Evolutionary conservation across 2,329 filamentous ascomycete species (phyloP).

Genomic region (Aspergillus unguis): DNA sequence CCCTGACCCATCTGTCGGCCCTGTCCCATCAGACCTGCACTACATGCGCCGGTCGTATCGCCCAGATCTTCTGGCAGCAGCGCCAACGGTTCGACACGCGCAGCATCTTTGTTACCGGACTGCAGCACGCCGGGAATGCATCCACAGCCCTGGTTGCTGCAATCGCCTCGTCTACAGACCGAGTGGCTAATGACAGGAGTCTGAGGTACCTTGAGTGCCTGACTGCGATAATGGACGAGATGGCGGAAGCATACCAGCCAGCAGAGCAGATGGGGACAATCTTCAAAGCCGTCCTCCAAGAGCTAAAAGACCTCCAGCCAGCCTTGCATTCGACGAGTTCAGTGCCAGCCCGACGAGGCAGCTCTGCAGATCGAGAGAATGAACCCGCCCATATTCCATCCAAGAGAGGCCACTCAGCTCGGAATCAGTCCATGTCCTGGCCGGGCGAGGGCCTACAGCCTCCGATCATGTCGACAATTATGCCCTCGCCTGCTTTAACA

Average conservation of each 20-base stretch:
- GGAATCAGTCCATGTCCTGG: not conserved
- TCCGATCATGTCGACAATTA: not conserved
- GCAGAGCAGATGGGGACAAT: not conserved
- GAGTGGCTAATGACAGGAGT: not conserved
- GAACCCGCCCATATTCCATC: not conserved
- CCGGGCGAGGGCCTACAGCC: not conserved
- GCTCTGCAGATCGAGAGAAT: not conserved
- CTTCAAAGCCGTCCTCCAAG: not conserved
- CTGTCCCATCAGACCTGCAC: not conserved
- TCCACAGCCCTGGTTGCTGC: not conserved
- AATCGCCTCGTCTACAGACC: not conserved
- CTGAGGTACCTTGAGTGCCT: conserved; percentile 1
- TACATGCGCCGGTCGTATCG: conserved; percentile 1
- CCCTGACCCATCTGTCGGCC: not conserved
- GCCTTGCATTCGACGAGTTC: not conserved
- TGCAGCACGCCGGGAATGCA: not conserved
- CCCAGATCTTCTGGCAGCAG: conserved; percentile 4
- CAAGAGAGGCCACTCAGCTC: not conserved
- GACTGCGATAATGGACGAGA: not conserved
- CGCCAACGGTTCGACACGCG: not conserved
- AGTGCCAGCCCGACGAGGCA: not conserved
- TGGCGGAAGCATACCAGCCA: not conserved
- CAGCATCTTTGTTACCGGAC: not conserved
- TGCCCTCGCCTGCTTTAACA: not conserved
- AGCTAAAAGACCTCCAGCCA: not conserved